Base-by-base conservation (phyloP, 2,329 filamentous ascomycete species). In the Microsporum audouinii region DNA sequence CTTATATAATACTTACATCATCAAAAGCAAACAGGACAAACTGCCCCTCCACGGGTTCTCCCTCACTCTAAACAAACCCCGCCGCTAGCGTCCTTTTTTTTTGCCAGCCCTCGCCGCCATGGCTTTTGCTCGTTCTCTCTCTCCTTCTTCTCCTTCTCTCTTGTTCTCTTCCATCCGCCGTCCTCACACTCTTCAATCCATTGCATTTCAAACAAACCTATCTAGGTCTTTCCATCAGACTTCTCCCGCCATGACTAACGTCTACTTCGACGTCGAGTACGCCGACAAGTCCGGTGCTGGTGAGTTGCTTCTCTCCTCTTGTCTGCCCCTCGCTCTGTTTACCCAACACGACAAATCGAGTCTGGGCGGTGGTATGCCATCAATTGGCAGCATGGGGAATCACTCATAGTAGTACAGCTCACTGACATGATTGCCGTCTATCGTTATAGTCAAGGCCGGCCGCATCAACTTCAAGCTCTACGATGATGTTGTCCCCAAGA, bases 391-490 rank as follows among this genome's bases (percentile, higher is more conserved):
- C n/a, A 29, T 10, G 38, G 31, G 17, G n/a, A 27, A 27, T n/a
- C 36, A n/a, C 23, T 27, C 36, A 12, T 17, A 7, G 14, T 23
- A 23, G 14, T 23, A 23, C 53, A 56, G 17, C 29, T 34, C 38
- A 31, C 47, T 49, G 29, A 57, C 14, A 34, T 53, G 8, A 29
- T 17, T 27, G 23, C 49, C n/a, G 17, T 17, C 41, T 57, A 14
- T 33, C 7, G 59, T 55, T 73, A 66, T 68, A 90, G 89, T 77
- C 64, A 88, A 94, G 79, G 71, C 69, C 59, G 90, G 88, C 71
- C 87, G 88, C 74, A 88, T 97, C 82, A 88, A 84, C 81, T 95
- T 96, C 82, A 85, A 86, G 71, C 89, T 97, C 75, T 96, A 81
- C 82, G 83, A 92, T 75, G 83, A 90, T 68, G 82, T 85, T 64